A percentile compares a stretch with the other conserved stretches of the same genome.
These are phyloP conservation scores for Cladophialophora yegresii DNA, from an alignment of 2,329 filamentous ascomycete genomes.

Conservation along the genomic window DNA sequence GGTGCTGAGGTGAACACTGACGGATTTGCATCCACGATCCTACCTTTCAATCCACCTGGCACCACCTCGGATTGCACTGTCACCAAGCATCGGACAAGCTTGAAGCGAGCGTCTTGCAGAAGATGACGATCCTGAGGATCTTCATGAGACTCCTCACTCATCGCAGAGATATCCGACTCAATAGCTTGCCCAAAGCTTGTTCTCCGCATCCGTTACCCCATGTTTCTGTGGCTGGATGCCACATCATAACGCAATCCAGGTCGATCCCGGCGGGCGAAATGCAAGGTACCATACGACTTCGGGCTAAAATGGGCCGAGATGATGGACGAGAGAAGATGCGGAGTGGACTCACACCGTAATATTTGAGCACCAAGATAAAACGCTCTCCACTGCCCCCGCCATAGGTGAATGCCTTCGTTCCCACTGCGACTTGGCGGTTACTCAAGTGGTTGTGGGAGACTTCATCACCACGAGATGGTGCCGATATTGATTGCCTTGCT, in stretches of 20 bases:
- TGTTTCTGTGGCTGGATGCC: slow-evolving; percentile 5
- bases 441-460: neutral
- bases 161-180: neutral
- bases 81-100: neutral
- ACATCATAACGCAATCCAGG: neutral
- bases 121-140: slow-evolving; percentile 28
- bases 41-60: neutral
- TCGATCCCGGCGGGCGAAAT: neutral
- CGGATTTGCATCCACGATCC: neutral
- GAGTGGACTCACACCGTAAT: neutral
- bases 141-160: slow-evolving; percentile 31
- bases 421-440: neutral
- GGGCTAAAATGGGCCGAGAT: neutral
- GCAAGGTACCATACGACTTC: neutral
- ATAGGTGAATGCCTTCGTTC: neutral
- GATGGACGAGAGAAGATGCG: neutral
- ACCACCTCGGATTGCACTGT: neutral
- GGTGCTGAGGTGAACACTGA: neutral
- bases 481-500: neutral
- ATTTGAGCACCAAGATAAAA: neutral
- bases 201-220: slow-evolving; percentile 10
- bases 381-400: neutral
- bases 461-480: neutral
- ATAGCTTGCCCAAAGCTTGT: slow-evolving; percentile 1
- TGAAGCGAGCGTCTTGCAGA: neutral